Base-by-base conservation (phyloP, 805 yeast genomes). In the Metschnikowia koreensis region DNA sequence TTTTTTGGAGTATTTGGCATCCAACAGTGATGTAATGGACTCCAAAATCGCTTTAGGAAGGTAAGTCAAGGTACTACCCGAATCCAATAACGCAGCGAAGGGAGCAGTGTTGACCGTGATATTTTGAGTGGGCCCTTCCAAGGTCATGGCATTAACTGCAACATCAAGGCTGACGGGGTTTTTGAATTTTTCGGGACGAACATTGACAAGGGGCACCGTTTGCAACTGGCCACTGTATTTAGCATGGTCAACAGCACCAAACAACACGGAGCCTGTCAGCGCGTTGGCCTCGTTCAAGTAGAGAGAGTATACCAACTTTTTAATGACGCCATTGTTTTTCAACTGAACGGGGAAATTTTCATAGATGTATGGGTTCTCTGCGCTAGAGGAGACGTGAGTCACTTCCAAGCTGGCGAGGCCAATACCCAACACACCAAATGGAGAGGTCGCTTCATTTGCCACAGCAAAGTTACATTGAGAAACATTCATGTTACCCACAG, bases 301-400 rank as follows among this genome's bases (percentile, higher is more conserved):
- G 50, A 88, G 70, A 0, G 93, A 86, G 65, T 85, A 88, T 0
- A 80, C 80, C 39, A 75, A 73, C 46, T 77, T 75, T 40, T 75
- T 60, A 53, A 83, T 86, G 40, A 79, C 61, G 0, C 91, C 92
- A 49, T 79, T 78, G 36, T 70, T 63, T 47, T 76, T 82, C 73
- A 89, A 66, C 3, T 17, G 43, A 27, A 40, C 7, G 5, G 43
- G 43, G 12, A 40, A 26, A n/a, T 42, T 33, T 17, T 36, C 40
- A 13, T 26, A 40, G 6, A 2, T 40, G 34, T 40, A 40, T 2
- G 34, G 16, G 6, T 6, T 8, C 15, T 29, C 10, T 10, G 33
- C 7, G 33, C 33, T 29, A 8, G 33, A 7, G 33, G 7, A 29
- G 33, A 10, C 33, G 33, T 29, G 10, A 29, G 33, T 29, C 10